phyloP scores from a whole-genome alignment of 108 stramenopile genomes.

The Stephanodiscus triporus region DNA sequence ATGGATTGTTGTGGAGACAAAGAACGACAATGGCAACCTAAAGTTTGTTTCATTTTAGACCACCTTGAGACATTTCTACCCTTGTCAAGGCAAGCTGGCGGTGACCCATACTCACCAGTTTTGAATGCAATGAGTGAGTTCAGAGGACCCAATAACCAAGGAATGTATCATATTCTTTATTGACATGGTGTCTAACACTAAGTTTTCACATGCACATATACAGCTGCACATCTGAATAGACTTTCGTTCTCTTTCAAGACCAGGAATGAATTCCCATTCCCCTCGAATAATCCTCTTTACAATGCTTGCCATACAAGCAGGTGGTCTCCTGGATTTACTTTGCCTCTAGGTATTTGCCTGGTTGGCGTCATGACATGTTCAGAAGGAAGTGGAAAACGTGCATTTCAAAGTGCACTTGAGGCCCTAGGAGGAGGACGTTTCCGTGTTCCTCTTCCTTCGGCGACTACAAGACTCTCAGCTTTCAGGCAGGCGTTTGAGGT shows the following conservation, averaged over 20 bases:
- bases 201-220: neutral
- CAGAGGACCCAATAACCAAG: neutral
- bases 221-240: slow-evolving; percentile 63
- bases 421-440: slow-evolving; percentile 58
- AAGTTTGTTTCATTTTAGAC: slow-evolving; percentile 75
- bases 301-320: slow-evolving; percentile 38
- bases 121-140: slow-evolving; percentile 66
- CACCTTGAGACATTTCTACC: slow-evolving; percentile 72
- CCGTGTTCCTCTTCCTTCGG: slow-evolving; percentile 56
- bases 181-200: neutral
- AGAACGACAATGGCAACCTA: neutral
- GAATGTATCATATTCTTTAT: neutral
- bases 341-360: slow-evolving; percentile 65
- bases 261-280: slow-evolving; percentile 66
- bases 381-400: slow-evolving; percentile 51
- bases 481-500: slow-evolving; percentile 55
- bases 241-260: slow-evolving; percentile 51
- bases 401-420: slow-evolving; percentile 47
- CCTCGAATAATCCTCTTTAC: slow-evolving; percentile 68
- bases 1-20: neutral
- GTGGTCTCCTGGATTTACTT: slow-evolving; percentile 36
- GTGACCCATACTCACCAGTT: slow-evolving; percentile 68
- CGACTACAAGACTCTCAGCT: slow-evolving; percentile 52
- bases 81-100: slow-evolving; percentile 34
- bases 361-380: slow-evolving; percentile 77